phyloP scores from a whole-genome alignment of 345 rosid species.

The Citrus reticulata region DNA sequence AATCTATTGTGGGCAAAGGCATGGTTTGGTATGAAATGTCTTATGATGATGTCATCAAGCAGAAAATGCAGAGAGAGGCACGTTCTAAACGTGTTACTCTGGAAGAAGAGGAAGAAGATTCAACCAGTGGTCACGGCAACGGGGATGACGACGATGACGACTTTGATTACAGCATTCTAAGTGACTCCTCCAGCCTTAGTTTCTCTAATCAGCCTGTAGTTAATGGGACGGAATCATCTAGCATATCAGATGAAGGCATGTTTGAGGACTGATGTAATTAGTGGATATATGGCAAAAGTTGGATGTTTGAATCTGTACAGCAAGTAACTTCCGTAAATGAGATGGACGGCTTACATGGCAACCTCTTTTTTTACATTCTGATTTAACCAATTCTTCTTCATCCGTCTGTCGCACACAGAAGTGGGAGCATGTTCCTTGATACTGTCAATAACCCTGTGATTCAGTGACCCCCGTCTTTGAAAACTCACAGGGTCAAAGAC shows the following conservation, averaged over 20 bases:
- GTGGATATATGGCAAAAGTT: no score
- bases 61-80: slow-evolving; percentile 51
- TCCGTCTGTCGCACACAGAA: no score
- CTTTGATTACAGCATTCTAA: slow-evolving; percentile 69
- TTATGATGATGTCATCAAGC: slow-evolving; percentile 71
- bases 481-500: no score
- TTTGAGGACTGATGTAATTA: slow-evolving; percentile 23
- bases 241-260: slow-evolving; percentile 46
- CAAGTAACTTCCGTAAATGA: not conserved
- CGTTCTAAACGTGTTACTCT: slow-evolving; percentile 22
- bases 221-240: slow-evolving; percentile 72
- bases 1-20: slow-evolving; percentile 81
- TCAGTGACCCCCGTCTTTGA: no score
- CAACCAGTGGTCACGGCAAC: slow-evolving; percentile 16
- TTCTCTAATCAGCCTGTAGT: slow-evolving; percentile 59
- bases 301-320: not conserved
- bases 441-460: no score
- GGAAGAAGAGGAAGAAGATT: slow-evolving; percentile 31
- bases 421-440: no score
- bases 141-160: slow-evolving; percentile 42
- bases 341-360: not conserved
- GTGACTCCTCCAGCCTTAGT: slow-evolving; percentile 36
- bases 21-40: slow-evolving; percentile 79
- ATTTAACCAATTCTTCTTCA: no score
- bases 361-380: not conserved